Conservation (phyloP, 2,329 filamentous ascomycete genomes). For the Cladosporium halotolerans region DNA sequence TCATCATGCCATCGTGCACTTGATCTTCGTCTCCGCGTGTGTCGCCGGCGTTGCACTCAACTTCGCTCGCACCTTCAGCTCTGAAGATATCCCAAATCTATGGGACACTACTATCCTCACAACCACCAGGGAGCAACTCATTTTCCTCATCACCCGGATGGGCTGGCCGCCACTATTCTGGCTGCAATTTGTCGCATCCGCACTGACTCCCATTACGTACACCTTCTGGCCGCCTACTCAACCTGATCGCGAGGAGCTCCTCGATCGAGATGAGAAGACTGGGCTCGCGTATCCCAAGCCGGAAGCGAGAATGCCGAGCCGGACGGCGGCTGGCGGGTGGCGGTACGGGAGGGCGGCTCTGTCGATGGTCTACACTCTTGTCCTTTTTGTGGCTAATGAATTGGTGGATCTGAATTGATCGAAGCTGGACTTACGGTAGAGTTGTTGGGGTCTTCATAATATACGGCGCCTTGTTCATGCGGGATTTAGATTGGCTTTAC, state of each 20-base stretch:
- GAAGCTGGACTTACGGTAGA: too few relatives aligned
- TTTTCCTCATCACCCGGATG: slow-evolving; percentile 52
- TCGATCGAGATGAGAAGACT: slow-evolving; percentile 51
- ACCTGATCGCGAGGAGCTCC: slow-evolving; percentile 53
- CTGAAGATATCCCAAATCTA: slow-evolving; percentile 43
- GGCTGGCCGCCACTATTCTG: slow-evolving; percentile 58
- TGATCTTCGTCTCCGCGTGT: slow-evolving; percentile 49
- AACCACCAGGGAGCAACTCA: slow-evolving; percentile 31
- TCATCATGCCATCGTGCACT: slow-evolving; percentile 44
- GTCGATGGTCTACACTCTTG: background rate
- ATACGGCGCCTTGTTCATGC: too few relatives aligned
- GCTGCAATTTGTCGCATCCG: slow-evolving; percentile 26
- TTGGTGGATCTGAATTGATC: background rate
- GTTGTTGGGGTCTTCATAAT: too few relatives aligned
- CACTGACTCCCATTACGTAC: slow-evolving; percentile 9
- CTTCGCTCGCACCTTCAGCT: slow-evolving; percentile 45
- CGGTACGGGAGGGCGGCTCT: background rate
- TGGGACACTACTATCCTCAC: slow-evolving; percentile 32
- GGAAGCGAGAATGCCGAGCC: background rate
- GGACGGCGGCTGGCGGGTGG: background rate
- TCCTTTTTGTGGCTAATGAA: slow-evolving; percentile 2
- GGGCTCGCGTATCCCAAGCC: slow-evolving; percentile 44
- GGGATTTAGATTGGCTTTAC: too few relatives aligned
- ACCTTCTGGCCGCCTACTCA: slow-evolving; percentile 29
- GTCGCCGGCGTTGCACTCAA: slow-evolving; percentile 29